phyloP scores from a whole-genome alignment of 208 protist species.

The Novymonas esmeraldas region DNA sequence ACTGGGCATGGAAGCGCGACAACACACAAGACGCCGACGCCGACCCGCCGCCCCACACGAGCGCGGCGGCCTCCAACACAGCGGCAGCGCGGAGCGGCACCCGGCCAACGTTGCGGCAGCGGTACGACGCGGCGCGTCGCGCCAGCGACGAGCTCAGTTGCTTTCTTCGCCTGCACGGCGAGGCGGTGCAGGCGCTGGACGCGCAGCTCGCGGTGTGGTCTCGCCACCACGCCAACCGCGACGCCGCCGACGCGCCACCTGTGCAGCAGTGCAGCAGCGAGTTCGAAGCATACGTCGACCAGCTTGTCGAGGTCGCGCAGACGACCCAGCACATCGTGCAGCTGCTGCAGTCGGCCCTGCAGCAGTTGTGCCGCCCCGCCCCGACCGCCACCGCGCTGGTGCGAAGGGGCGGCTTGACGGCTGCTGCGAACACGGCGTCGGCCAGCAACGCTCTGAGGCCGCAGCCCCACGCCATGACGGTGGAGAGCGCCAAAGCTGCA shows the following conservation, averaged over 20 bases:
- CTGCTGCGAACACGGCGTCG: too few relatives aligned
- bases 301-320: constrained; percentile 34
- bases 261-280: too few relatives aligned
- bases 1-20: constrained; percentile 28
- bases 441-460: too few relatives aligned
- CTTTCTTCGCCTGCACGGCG: constrained; percentile 29
- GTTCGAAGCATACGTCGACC: constrained; percentile 11
- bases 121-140: constrained; percentile 25
- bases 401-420: too few relatives aligned
- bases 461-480: too few relatives aligned
- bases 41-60: neutral
- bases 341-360: constrained; percentile 22
- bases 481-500: too few relatives aligned
- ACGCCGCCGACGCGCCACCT: too few relatives aligned
- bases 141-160: constrained; percentile 25
- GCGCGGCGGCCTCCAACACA: neutral
- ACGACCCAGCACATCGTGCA: constrained; percentile 19
- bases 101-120: constrained; percentile 22
- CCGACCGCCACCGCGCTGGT: neutral
- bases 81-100: neutral
- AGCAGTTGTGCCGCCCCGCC: constrained; percentile 25
- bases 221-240: too few relatives aligned
- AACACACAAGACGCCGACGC: neutral
- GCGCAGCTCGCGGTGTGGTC: constrained; percentile 24
- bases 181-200: constrained; percentile 29